Evolutionary conservation across 2,329 filamentous ascomycete species (phyloP).

Genomic region (Colletotrichum tabaci): DNA sequence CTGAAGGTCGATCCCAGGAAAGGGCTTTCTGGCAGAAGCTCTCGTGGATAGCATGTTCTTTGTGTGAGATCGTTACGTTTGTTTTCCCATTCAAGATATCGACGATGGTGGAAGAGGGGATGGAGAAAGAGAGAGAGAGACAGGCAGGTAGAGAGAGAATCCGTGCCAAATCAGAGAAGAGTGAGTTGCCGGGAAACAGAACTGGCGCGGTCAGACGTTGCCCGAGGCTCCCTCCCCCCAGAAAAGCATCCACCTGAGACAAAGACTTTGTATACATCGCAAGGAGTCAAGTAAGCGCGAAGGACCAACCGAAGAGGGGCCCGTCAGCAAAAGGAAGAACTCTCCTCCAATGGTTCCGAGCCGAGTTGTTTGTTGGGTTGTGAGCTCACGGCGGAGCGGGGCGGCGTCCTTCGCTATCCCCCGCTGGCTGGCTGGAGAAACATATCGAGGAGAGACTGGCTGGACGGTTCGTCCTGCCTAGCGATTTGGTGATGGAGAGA

Average conservation of each 20-base stretch:
- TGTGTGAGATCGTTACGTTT: neutral
- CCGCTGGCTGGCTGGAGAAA: constrained; percentile 15
- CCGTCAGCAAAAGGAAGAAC: constrained; percentile 14
- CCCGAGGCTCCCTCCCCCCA: neutral
- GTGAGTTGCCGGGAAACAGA: constrained; percentile 1
- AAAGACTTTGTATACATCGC: neutral
- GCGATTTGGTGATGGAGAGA: neutral
- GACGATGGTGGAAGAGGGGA: neutral
- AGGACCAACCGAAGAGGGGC: neutral
- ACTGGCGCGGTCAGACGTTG: constrained; percentile 31
- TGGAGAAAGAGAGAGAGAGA: neutral
- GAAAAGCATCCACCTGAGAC: constrained; percentile 31
- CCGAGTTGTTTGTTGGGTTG: neutral
- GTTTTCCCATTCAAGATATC: neutral
- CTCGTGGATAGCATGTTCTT: neutral
- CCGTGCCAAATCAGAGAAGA: neutral
- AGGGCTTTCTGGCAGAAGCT: neutral
- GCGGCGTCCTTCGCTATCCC: neutral
- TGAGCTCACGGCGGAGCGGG: constrained; percentile 27
- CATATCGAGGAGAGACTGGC: neutral
- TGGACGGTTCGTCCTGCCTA: neutral
- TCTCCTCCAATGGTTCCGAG: neutral
- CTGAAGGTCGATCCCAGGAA: neutral
- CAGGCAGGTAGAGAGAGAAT: neutral
- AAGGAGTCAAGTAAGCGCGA: neutral